Evolutionary conservation across 1,284 basidiomycete genomes (phyloP).

Genomic region (Sparassis latifolia): DNA sequence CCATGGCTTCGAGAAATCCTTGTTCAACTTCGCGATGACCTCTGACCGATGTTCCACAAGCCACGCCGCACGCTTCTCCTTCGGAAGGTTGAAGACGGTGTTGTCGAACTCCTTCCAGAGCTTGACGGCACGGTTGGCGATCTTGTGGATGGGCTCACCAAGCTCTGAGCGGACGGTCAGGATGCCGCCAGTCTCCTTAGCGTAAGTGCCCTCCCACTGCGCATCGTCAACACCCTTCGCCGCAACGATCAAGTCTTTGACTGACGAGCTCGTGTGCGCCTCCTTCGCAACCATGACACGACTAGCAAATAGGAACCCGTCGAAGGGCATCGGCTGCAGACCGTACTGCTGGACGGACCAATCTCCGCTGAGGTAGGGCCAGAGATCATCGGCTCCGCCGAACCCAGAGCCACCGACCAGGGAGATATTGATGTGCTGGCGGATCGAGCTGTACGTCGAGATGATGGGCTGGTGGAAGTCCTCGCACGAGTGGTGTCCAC

Average conservation of each 20-base stretch:
- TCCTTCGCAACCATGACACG: constrained; percentile 99
- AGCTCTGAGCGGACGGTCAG: constrained; percentile 97
- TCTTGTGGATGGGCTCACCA: constrained; percentile 98
- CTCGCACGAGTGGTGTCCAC: constrained; percentile 97
- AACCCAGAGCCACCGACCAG: constrained; percentile 97
- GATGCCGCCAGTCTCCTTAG: constrained; percentile 92
- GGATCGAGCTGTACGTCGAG: constrained; percentile 85
- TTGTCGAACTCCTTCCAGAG: constrained; percentile 99
- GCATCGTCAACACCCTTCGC: constrained; percentile 90
- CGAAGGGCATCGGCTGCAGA: constrained; percentile 97
- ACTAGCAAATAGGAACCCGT: constrained; percentile 93
- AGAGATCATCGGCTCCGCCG: constrained; percentile 91
- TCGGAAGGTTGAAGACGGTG: constrained; percentile 89
- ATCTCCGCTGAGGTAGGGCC: constrained; percentile 95
- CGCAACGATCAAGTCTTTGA: constrained; percentile 95
- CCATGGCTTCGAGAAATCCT: constrained; percentile 95
- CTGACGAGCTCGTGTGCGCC: constrained; percentile 88
- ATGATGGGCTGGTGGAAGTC: constrained; percentile 98
- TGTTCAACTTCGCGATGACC: constrained; percentile 89
- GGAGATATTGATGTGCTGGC: constrained; percentile 83
- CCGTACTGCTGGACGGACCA: constrained; percentile 84
- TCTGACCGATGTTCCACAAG: constrained; percentile 83
- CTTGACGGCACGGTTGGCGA: constrained; percentile 93
- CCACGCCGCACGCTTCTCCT: constrained; percentile 92
- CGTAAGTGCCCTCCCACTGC: constrained; percentile 94